Evolutionary conservation across 257 asterid species (phyloP).

Genomic region (Jaltomata sinuosa): DNA sequence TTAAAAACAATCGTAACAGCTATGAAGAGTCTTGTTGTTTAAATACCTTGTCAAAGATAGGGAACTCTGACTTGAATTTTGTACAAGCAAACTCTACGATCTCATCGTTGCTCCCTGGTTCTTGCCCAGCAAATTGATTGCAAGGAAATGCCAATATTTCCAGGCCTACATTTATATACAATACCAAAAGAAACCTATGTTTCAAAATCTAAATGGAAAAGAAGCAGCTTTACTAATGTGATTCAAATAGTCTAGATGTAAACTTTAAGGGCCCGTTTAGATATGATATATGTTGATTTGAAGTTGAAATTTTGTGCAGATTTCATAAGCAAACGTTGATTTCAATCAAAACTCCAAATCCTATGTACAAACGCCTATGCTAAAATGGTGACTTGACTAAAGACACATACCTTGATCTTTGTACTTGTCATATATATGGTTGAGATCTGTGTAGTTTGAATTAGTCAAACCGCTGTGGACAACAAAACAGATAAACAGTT

Average conservation of each 20-base stretch:
- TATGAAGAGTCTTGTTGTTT: not conserved
- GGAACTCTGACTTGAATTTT: slow-evolving; percentile 65
- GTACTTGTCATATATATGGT: slow-evolving; percentile 54
- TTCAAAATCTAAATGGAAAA: not conserved
- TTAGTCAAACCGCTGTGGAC: slow-evolving; percentile 76
- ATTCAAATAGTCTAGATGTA: no score
- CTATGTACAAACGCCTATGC: no score
- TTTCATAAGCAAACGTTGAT: no score
- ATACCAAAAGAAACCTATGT: not conserved
- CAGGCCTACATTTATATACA: slow-evolving; percentile 31
- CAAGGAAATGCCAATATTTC: slow-evolving; percentile 86
- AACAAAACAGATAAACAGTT: not conserved
- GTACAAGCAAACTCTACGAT: slow-evolving; percentile 71
- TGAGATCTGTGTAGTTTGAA: slow-evolving; percentile 72
- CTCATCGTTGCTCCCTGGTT: slow-evolving; percentile 67
- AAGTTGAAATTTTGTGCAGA: no score
- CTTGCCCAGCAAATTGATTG: slow-evolving; percentile 88
- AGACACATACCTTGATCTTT: slow-evolving; percentile 49
- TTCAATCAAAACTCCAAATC: no score
- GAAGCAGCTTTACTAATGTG: not conserved
- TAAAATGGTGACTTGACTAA: not conserved
- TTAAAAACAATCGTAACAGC: not conserved
- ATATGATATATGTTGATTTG: no score
- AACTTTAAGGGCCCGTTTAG: no score
- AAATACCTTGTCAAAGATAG: slow-evolving; percentile 61